phyloP scores from a whole-genome alignment of 2,329 filamentous ascomycete genomes.

The Alternaria triticimaculans region DNA sequence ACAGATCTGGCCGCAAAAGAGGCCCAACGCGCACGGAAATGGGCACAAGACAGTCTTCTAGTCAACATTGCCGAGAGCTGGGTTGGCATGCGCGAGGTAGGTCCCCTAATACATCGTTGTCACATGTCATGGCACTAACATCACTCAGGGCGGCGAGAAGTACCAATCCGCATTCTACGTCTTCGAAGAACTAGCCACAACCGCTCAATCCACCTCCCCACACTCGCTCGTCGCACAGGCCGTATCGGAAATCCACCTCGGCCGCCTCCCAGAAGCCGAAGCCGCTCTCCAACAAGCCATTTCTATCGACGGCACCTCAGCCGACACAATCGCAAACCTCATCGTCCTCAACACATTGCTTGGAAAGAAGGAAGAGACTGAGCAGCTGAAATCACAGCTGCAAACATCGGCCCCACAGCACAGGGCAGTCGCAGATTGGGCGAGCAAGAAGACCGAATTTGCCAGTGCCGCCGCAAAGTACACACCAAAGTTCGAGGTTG shows the following conservation, averaged over 20 bases:
- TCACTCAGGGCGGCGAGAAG: constrained; percentile 80
- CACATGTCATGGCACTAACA: constrained; percentile 22
- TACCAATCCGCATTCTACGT: constrained; percentile 98
- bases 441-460: constrained; percentile 87
- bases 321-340: constrained; percentile 80
- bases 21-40: constrained; percentile 82
- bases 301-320: constrained; percentile 72
- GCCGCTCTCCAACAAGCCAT: constrained; percentile 82
- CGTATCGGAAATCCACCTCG: constrained; percentile 88
- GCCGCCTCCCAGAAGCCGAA: constrained; percentile 86
- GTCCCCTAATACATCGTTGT: constrained; percentile 32
- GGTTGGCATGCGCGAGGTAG: constrained; percentile 86
- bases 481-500: constrained; percentile 74
- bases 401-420: constrained; percentile 70
- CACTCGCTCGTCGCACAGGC: constrained; percentile 85
- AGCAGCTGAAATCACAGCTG: constrained; percentile 61
- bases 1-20: constrained; percentile 91
- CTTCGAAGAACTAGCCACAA: constrained; percentile 92
- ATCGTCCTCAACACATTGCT: constrained; percentile 79
- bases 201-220: constrained; percentile 78
- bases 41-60: constrained; percentile 92
- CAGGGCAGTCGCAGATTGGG: constrained; percentile 73
- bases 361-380: constrained; percentile 68
- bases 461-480: constrained; percentile 88
- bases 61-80: constrained; percentile 96